phyloP scores from a whole-genome alignment of 1,284 basidiomycete genomes.

The Sparassis latifolia region DNA sequence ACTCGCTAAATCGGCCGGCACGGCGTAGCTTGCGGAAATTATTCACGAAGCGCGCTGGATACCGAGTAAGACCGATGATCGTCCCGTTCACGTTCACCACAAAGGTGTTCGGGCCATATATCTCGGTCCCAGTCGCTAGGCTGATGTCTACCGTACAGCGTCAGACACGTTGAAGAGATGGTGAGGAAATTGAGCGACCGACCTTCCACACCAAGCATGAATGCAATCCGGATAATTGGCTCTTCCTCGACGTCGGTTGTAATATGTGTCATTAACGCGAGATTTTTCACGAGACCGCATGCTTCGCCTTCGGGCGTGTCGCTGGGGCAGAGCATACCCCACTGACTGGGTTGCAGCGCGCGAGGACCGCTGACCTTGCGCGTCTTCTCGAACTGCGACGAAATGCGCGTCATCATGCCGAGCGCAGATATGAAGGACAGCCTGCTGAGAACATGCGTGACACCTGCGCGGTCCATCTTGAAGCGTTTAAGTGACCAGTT shows the following conservation, averaged over 20 bases:
- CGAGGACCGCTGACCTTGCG: slow-evolving; percentile 97
- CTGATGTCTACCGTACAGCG: slow-evolving; percentile 67
- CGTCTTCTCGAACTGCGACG: slow-evolving; percentile 99
- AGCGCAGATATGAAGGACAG: slow-evolving; percentile 96
- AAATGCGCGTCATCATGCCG: slow-evolving; percentile 99
- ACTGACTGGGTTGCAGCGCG: slow-evolving; percentile 96
- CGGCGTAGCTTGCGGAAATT: slow-evolving; percentile 92
- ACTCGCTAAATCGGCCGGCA: slow-evolving; percentile 90
- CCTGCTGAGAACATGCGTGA: slow-evolving; percentile 96
- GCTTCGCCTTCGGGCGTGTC: slow-evolving; percentile 99
- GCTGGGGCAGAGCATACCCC: slow-evolving; percentile 98
- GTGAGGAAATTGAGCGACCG: slow-evolving; percentile 6
- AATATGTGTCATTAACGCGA: slow-evolving; percentile 99
- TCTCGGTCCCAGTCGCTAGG: slow-evolving; percentile 90
- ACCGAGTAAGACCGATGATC: slow-evolving; percentile 89
- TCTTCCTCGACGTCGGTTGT: slow-evolving; percentile 98
- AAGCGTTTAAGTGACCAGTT: slow-evolving; percentile 99
- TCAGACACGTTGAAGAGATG: slow-evolving; percentile 4
- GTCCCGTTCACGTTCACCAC: slow-evolving; percentile 97
- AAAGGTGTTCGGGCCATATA: slow-evolving; percentile 88
- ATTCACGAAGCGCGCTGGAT: slow-evolving; percentile 81
- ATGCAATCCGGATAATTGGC: slow-evolving; percentile 86
- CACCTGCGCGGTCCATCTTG: slow-evolving; percentile 99
- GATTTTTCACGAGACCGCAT: slow-evolving; percentile 97
- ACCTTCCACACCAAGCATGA: slow-evolving; percentile 96